Evolutionary conservation across 2,329 filamentous ascomycete species (phyloP), one percentile per base, ranked within the genome.

Genomic region (Cordyceps militaris): DNA sequence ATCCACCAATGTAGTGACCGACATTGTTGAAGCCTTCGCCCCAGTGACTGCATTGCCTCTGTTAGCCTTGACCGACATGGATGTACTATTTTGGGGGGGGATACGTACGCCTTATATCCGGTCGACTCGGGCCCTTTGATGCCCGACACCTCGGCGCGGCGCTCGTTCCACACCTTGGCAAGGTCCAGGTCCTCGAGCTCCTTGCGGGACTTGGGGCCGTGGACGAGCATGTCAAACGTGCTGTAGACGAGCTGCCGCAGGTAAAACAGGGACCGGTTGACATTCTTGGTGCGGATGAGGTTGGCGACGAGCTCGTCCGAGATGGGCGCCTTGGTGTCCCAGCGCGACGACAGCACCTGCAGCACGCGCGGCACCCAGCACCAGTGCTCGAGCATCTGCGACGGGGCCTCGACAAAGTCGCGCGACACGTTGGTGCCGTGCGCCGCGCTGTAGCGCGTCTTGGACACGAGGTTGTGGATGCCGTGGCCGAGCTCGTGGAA

Each of bases 1-100:
- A 94, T 1, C 89, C 89, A 54, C 88, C 88, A 61, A 93, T 89
- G 61, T 93, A 77, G 71, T 94, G 89, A 16, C 88, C 88, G 66
- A 94, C 91, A 0, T 85, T 90, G 7, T 88, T 87, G 67, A 92
- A 84, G 11, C 89, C 88, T 64, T 91, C 82, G 43, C 87, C 88
- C 87, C 87, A 91, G 60, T 79, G 77, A 68, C 80, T 82, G n/a
- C n/a, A 46, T 16, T 26, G 9, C 1, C 28, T 5, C 5, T 2
- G 19, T 54, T 24, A 54, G 51, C 34, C 16, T 38, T 38, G 14
- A 13, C 5, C 14, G 8, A 38, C 3, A 7, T 14, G 3, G 6
- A 16, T 34, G 7, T 24, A n/a, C n/a, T n/a, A n/a, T n/a, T 11
- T 32, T 6, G 30, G 30, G 26, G 2, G 32, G 2, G 14, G 38